Percentiles rank a stretch among this genome's conserved stretches.
phyloP scores from a whole-genome alignment of 148 eudicot species.

The Tetragonia tetragonoides region DNA sequence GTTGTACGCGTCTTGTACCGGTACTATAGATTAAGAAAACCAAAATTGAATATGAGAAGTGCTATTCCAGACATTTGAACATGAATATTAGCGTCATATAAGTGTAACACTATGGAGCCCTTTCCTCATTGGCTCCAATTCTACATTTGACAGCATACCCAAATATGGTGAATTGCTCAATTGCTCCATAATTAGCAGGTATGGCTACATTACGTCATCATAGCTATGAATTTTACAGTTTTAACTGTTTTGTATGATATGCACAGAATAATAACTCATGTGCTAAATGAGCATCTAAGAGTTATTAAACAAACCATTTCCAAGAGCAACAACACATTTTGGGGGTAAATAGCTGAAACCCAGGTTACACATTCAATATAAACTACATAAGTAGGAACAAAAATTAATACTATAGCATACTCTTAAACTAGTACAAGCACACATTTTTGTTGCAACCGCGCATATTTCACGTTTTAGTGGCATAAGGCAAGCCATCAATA shows the following conservation, averaged over 20 bases:
- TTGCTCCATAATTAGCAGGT: neutral
- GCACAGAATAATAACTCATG: neutral
- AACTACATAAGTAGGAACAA: neutral
- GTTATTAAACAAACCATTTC: neutral
- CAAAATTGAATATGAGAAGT: neutral
- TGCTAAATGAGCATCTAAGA: neutral
- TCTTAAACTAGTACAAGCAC: neutral
- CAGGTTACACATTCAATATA: neutral
- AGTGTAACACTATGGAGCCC: neutral
- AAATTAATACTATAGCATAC: neutral
- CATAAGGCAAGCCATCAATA: neutral
- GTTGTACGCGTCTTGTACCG: no score
- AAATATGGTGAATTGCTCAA: no score
- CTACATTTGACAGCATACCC: neutral
- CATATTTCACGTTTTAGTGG: neutral
- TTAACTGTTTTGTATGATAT: neutral
- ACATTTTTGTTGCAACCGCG: neutral
- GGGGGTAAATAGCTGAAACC: neutral
- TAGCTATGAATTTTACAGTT: neutral
- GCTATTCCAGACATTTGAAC: no score
- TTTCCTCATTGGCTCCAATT: neutral
- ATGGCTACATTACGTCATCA: no score
- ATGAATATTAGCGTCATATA: no score
- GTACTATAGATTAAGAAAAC: neutral
- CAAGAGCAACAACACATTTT: neutral